phyloP scores from a whole-genome alignment of 2,329 filamentous ascomycete genomes.

The Aspergillus persii region DNA sequence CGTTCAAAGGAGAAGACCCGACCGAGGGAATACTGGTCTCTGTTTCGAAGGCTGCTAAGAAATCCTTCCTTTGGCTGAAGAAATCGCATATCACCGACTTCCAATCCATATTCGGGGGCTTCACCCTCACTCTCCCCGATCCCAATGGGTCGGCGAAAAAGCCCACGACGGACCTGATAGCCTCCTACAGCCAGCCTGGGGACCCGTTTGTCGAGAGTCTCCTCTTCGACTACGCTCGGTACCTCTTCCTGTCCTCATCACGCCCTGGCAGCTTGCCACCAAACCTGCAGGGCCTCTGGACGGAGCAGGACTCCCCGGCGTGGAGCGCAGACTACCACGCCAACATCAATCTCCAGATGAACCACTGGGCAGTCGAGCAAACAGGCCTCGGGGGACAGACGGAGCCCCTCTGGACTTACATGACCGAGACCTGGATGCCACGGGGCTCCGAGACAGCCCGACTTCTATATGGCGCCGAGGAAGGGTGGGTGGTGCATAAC shows the following conservation, averaged over 20 bases:
- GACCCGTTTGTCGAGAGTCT: slow-evolving; percentile 54
- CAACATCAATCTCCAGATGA: slow-evolving; percentile 63
- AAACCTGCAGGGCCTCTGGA: slow-evolving; percentile 59
- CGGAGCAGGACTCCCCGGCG: slow-evolving; percentile 42
- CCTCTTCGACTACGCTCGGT: slow-evolving; percentile 53
- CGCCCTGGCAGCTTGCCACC: slow-evolving; percentile 52
- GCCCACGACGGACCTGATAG: slow-evolving; percentile 30
- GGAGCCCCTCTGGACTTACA: slow-evolving; percentile 52
- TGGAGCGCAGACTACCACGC: slow-evolving; percentile 59
- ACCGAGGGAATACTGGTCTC: slow-evolving; percentile 32
- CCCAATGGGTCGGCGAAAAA: slow-evolving; percentile 13
- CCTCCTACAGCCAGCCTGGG: slow-evolving; percentile 32
- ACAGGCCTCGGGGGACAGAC: slow-evolving; percentile 50
- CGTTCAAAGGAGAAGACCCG: slow-evolving; percentile 52
- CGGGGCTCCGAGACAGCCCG: slow-evolving; percentile 54
- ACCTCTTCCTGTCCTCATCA: slow-evolving; percentile 56
- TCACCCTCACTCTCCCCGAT: slow-evolving; percentile 44
- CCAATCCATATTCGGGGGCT: slow-evolving; percentile 8
- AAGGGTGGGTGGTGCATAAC: slow-evolving; percentile 56
- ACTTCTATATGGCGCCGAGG: slow-evolving; percentile 51
- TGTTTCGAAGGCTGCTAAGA: slow-evolving; percentile 16
- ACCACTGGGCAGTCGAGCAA: slow-evolving; percentile 57
- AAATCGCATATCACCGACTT: slow-evolving; percentile 19
- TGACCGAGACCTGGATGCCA: slow-evolving; percentile 54
- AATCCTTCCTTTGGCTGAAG: slow-evolving; percentile 11